Conservation (phyloP, 495 filamentous ascomycete species). For the Amniculicola lignicola region DNA sequence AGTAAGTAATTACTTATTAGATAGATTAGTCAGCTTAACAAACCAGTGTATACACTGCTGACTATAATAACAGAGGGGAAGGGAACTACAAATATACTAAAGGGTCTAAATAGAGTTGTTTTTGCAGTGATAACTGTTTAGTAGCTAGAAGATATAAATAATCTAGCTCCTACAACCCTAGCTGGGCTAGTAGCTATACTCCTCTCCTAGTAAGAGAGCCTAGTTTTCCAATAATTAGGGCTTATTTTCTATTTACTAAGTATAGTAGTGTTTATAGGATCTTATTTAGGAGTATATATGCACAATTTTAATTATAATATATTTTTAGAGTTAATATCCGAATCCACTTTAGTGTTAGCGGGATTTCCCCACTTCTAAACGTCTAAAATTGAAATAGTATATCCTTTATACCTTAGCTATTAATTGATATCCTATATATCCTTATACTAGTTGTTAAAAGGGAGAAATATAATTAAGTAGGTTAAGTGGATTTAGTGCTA, state of each 20-base stretch:
- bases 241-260: background rate
- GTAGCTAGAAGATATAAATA: background rate
- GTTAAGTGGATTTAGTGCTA: too few relatives aligned
- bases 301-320: background rate
- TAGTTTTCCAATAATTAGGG: background rate
- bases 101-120: background rate
- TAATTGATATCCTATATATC: too few relatives aligned
- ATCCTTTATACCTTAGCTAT: too few relatives aligned
- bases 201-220: background rate
- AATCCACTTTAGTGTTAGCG: too few relatives aligned
- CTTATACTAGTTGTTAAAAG: too few relatives aligned
- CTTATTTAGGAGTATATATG: background rate
- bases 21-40: slow-evolving; percentile 2
- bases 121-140: background rate
- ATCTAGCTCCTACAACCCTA: background rate
- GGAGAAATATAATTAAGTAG: too few relatives aligned
- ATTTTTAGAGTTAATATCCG: background rate
- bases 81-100: background rate
- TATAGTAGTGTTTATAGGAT: background rate
- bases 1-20: slow-evolving; percentile 2
- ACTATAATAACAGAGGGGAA: background rate
- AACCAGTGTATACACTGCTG: slow-evolving; percentile 2
- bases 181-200: background rate
- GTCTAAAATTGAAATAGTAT: too few relatives aligned
- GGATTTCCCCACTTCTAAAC: too few relatives aligned